phyloP scores from a whole-genome alignment of 129 eudicot genomes.

The Helianthus annuus region DNA sequence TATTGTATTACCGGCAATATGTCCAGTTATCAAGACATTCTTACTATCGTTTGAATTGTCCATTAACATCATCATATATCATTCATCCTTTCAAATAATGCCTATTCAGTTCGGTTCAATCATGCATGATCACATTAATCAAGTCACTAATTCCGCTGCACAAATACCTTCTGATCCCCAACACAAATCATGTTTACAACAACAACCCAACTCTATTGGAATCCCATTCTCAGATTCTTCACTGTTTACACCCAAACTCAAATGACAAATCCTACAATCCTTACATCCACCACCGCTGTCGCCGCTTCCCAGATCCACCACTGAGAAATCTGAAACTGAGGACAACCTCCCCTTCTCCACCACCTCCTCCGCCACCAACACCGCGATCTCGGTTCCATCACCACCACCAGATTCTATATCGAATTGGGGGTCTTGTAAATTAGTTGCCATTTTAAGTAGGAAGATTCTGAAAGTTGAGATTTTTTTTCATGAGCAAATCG shows the following conservation, averaged over 20 bases:
- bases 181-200: slow-evolving; percentile 84
- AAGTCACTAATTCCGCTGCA: no score
- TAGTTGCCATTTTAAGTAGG: slow-evolving; percentile 15
- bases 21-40: no score
- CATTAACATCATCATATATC: no score
- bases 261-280: slow-evolving; percentile 82
- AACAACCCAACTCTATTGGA: slow-evolving; percentile 78
- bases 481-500: slow-evolving; percentile 24
- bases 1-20: no score
- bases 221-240: slow-evolving; percentile 56
- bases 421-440: slow-evolving; percentile 32
- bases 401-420: slow-evolving; percentile 37
- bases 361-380: slow-evolving; percentile 19
- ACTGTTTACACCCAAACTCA: slow-evolving; percentile 62
- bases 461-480: slow-evolving; percentile 26
- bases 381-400: slow-evolving; percentile 29
- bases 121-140: no score
- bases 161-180: no score
- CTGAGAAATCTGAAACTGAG: slow-evolving; percentile 50
- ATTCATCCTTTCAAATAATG: no score
- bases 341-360: slow-evolving; percentile 41
- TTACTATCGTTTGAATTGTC: no score
- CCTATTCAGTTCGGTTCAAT: no score
- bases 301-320: slow-evolving; percentile 45
- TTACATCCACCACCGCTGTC: slow-evolving; percentile 49